Percentiles rank a stretch among this genome's conserved stretches.
Conservation (phyloP, 371 early-diverging fungal species). For the Conidiobolus incongruus region DNA sequence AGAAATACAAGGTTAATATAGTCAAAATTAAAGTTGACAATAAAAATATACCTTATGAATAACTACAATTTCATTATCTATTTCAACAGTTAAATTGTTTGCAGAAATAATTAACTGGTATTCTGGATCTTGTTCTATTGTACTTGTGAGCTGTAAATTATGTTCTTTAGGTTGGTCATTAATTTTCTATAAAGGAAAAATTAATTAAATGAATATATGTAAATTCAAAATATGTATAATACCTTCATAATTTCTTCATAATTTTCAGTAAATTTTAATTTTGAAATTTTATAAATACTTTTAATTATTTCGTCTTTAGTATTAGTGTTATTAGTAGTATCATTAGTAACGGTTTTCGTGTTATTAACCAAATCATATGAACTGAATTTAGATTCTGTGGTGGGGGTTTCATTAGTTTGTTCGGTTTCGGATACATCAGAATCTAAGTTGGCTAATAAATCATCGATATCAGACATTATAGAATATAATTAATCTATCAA, state of each 20-base stretch:
- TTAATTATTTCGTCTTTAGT: conserved; percentile 8
- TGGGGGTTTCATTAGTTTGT: too few species aligned
- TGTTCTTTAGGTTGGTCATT: conserved; percentile 12
- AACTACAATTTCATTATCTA: conserved; percentile 66
- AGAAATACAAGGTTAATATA: conserved; percentile 3
- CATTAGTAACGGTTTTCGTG: too few species aligned
- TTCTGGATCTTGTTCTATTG: conserved; percentile 62
- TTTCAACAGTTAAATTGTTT: conserved; percentile 60
- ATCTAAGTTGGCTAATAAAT: too few species aligned
- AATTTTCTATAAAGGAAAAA: conserved; percentile 22
- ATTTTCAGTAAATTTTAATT: conserved; percentile 15
- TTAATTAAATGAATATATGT: conserved; percentile 1
- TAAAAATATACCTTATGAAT: conserved; percentile 49
- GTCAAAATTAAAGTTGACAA: background rate
- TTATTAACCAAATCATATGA: too few species aligned
- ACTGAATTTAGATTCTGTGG: too few species aligned
- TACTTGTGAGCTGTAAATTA: conserved; percentile 20
- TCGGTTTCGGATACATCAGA: too few species aligned
- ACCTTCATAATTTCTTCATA: conserved; percentile 18
- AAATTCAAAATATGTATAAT: conserved; percentile 6
- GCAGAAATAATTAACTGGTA: conserved; percentile 72
- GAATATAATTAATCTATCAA: too few species aligned
- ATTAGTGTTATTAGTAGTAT: too few species aligned
- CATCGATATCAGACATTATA: too few species aligned
- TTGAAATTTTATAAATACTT: conserved; percentile 16